These are phyloP conservation scores for Botryobasidium botryosum DNA, from an alignment of 768 basidiomycete genomes.

Conservation along the genomic window DNA sequence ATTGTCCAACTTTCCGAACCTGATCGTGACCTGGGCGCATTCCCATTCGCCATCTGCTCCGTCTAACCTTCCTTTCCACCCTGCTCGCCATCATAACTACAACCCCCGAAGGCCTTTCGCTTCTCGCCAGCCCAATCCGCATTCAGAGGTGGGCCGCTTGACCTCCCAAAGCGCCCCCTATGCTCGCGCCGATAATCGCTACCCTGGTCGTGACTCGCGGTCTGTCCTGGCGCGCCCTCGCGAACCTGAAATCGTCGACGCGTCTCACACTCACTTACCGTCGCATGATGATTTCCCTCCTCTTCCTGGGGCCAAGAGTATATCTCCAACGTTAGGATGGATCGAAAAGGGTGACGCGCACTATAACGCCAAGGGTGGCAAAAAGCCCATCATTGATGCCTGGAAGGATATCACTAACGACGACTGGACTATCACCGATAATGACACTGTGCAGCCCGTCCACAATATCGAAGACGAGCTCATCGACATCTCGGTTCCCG, in stretches of 20 bases:
- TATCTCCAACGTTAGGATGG: not conserved
- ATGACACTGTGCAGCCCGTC: not conserved
- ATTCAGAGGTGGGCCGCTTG: not conserved
- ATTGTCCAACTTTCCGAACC: slow-evolving; percentile 32
- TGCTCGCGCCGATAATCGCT: not conserved
- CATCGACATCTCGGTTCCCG: not conserved
- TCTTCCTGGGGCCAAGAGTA: not conserved
- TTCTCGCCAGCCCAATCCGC: not conserved
- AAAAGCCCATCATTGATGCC: not conserved
- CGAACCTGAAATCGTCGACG: not conserved
- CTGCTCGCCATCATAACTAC: not conserved
- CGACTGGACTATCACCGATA: not conserved
- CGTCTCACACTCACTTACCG: not conserved
- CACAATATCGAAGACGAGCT: not conserved
- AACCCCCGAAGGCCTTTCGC: not conserved
- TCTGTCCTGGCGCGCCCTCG: not conserved
- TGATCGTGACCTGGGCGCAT: slow-evolving; percentile 70
- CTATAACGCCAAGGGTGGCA: not conserved
- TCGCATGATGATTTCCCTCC: no score
- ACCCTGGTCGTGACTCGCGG: not conserved
- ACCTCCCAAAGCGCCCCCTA: not conserved
- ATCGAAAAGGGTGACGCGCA: not conserved
- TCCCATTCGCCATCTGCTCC: no score
- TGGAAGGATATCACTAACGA: not conserved
- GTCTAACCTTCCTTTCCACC: no score